Evolutionary conservation across 208 protist species (phyloP).

Genomic region (Leishmania braziliensis): DNA sequence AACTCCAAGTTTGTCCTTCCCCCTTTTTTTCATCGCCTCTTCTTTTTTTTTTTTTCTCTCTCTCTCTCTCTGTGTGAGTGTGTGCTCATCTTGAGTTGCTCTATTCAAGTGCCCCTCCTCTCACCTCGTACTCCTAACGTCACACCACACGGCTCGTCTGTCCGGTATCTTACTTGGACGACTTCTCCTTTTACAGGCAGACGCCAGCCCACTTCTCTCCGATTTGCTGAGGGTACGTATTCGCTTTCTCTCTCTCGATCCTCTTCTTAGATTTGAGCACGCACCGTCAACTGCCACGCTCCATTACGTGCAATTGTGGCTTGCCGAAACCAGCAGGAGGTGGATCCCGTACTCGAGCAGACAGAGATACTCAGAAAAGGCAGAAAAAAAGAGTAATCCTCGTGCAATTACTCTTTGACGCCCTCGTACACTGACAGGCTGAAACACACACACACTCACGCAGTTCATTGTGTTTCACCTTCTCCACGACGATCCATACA

Average conservation of each 20-base stretch:
- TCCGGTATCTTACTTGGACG: neutral
- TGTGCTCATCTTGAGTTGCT: neutral
- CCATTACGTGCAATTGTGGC: neutral
- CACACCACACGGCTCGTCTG: neutral
- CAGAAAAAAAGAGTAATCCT: neutral
- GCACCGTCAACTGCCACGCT: neutral
- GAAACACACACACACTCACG: neutral
- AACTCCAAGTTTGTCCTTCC: neutral
- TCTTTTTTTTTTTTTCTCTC: slow-evolving; percentile 19
- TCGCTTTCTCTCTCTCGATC: neutral
- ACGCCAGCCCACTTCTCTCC: neutral
- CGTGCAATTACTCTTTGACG: neutral
- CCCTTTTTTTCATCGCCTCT: neutral
- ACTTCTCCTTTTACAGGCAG: neutral
- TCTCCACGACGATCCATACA: neutral
- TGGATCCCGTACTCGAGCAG: neutral
- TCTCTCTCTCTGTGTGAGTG: neutral
- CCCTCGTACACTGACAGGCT: neutral
- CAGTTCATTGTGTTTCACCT: neutral
- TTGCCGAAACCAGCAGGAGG: neutral
- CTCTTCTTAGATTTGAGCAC: neutral
- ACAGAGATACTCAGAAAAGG: neutral
- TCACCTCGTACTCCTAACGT: neutral
- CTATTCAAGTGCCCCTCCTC: neutral
- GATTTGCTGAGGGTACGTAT: neutral